A percentile compares a stretch with the other conserved stretches of the same genome.
Conservation (phyloP, 1,139 yeast species). For the Kodamaea anthophila region DNA sequence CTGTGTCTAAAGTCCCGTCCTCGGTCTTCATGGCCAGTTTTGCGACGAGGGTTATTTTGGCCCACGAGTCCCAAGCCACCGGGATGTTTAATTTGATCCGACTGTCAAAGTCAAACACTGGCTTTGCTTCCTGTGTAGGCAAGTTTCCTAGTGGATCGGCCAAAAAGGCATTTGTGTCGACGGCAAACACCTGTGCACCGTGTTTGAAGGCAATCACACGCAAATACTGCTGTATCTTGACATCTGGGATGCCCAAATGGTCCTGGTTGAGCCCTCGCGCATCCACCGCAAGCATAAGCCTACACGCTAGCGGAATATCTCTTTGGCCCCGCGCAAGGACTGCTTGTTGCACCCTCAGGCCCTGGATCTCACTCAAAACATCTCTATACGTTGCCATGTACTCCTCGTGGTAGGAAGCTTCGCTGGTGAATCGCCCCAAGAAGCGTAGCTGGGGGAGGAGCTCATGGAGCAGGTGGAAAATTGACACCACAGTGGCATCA, state of each 20-base stretch:
- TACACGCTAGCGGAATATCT: conserved; percentile 17
- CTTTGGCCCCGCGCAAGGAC: conserved; percentile 13
- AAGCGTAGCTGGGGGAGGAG: conserved; percentile 12
- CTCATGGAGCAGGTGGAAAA: conserved; percentile 12
- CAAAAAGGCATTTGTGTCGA: conserved; percentile 10
- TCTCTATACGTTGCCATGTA: conserved; percentile 6
- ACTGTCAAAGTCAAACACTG: conserved; percentile 3
- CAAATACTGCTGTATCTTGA: conserved; percentile 45
- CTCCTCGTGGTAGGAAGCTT: conserved; percentile 3
- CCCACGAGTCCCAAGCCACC: conserved; percentile 44
- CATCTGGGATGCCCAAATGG: conserved; percentile 16
- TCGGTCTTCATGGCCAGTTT: conserved; percentile 16
- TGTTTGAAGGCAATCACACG: conserved; percentile 45
- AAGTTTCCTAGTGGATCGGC: conserved; percentile 1
- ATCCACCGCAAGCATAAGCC: conserved; percentile 16
- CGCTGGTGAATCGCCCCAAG: conserved; percentile 8
- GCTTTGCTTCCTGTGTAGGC: conserved; percentile 1
- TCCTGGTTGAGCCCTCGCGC: conserved; percentile 13
- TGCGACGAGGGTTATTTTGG: conserved; percentile 42
- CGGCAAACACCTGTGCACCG: conserved; percentile 28
- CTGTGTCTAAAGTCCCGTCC: conserved; percentile 9
- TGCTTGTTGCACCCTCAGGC: conserved; percentile 1
- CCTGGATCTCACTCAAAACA: conserved; percentile 8
- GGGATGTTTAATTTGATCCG: conserved; percentile 37
- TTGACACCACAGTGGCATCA: conserved; percentile 12